Evolutionary conservation across 2,329 filamentous ascomycete species (phyloP), one percentile per base, ranked within the genome.

Genomic region (Alternaria ethzedia): DNA sequence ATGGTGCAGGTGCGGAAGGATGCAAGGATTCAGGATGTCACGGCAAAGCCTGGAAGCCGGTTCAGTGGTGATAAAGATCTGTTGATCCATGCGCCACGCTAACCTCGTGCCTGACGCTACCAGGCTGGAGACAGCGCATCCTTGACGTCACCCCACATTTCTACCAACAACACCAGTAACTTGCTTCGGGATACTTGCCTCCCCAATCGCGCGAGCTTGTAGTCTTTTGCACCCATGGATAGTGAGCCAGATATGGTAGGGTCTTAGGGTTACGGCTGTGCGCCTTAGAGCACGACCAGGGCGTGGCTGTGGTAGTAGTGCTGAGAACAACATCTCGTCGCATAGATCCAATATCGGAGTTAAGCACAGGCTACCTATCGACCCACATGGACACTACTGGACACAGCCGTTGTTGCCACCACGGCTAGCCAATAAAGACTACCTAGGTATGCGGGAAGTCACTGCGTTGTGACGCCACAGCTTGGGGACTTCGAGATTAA

Each of bases 61-160:
- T 46, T 44, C 20, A 9, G 8, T 44, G n/a, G 21, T 30, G 26
- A 44, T 50, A 52, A 46, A 51, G 32, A 36, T 46, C 54, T 26
- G 46, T 51, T 49, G 54, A 49, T 57, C 54, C 25, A 36, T 32
- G 41, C 32, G 55, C 21, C 30, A 41, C 57, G 36, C 57, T 59
- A 59, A 23, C n/a, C 26, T 17, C 28, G 47, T 59, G 15, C 56
- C 56, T 58, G 56, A 17, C 15, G 9, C 13, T 30, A 50, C 55
- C 30, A 47, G 44, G 8, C 54, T 56, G 45, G 10, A 21, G 47
- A 51, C 46, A 52, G 47, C 54, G 26, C 36, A 58, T 58, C 54
- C 54, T 58, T 61, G 54, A 58, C 59, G 46, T 58, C 59, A 61
- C 46, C 59, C 54, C n/a, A 49, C 47, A 15, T 32, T 45, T 52